A percentile compares a stretch with the other conserved stretches of the same genome.
Conservation (phyloP, 305 asterid genomes). For the Plantago lanceolata region DNA sequence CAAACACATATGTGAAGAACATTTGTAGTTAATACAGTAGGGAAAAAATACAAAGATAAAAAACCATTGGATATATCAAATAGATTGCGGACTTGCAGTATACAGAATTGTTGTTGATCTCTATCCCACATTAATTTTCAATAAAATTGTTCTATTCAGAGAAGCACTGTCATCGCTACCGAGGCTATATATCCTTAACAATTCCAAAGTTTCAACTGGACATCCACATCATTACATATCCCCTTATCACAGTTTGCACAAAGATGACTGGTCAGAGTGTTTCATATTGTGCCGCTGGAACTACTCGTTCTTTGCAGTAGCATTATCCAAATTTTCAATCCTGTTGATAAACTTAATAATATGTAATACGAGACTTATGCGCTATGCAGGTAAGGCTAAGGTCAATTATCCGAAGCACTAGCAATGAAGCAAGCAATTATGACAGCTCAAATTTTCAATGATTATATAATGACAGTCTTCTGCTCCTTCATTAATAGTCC, state of each 20-base stretch:
- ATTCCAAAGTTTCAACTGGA: not conserved
- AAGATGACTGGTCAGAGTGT: constrained; percentile 10
- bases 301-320: not conserved
- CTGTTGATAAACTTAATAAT: not conserved
- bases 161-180: not conserved
- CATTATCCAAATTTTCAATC: not conserved
- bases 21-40: not conserved
- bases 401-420: not conserved
- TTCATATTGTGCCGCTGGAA: not conserved
- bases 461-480: constrained; percentile 5
- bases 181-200: not conserved
- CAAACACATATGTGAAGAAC: not conserved
- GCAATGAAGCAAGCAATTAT: not conserved
- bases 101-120: not conserved
- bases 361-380: not conserved
- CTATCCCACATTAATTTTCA: not conserved
- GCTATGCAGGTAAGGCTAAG: not conserved
- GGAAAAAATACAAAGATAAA: not conserved
- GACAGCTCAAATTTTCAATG: not conserved
- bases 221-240: constrained; percentile 8
- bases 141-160: not conserved
- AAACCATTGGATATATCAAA: not conserved
- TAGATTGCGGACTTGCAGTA: not conserved
- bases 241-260: constrained; percentile 13
- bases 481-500: constrained; percentile 1